These are phyloP conservation scores for Lecanicillium sp. DNA, from an alignment of 2,329 filamentous ascomycete species.

Conservation along the genomic window DNA sequence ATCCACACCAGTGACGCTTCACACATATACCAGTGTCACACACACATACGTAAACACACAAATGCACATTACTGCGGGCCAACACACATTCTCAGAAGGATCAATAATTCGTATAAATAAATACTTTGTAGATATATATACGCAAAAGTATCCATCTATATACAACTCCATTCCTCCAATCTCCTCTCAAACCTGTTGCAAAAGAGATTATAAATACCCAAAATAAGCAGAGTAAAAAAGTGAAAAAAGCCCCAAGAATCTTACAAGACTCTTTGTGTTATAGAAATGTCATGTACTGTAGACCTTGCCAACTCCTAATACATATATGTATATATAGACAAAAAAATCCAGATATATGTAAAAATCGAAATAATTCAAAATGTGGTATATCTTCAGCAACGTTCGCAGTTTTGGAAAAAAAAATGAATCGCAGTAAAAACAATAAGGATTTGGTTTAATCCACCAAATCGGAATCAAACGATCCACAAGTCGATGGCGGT, in stretches of 20 bases:
- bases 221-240: no score
- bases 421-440: neutral
- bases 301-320: neutral
- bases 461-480: slow-evolving; percentile 10
- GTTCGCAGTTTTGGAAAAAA: no score
- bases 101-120: neutral
- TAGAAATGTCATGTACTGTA: neutral
- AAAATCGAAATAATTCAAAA: no score
- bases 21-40: no score
- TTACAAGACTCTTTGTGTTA: no score
- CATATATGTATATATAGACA: neutral
- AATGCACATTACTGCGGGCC: neutral
- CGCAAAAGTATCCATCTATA: neutral
- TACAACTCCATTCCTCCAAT: no score
- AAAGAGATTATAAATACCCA: no score
- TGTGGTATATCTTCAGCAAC: no score
- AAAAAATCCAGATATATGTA: neutral
- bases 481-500: slow-evolving; percentile 8
- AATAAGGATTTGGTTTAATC: neutral
- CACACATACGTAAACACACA: no score
- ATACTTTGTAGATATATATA: slow-evolving; percentile 2
- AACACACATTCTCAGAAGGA: neutral
- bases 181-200: no score
- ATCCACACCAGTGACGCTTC: no score
- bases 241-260: no score